Evolutionary conservation across 495 filamentous ascomycete species (phyloP), one percentile per base, ranked within the genome.

Genomic region (Cairneyella variabilis): DNA sequence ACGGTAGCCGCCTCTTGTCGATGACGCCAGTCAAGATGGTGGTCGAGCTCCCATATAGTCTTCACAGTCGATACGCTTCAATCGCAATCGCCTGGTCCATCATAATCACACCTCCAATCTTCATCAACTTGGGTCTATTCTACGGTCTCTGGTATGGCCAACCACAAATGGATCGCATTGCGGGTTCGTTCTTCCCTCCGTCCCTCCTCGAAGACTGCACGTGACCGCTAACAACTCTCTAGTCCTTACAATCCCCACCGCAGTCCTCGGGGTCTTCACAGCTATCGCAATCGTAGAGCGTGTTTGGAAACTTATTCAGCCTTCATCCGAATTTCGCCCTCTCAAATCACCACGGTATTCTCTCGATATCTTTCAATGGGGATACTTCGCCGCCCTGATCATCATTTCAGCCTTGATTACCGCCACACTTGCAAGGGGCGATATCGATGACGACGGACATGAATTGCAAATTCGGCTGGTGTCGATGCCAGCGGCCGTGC

Each of bases 351-450:
- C 22, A 9, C 43, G 56, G 2, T 50, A 39, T 21, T 43, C 41
- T 12, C 40, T 58, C 17, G 56, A 58, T 39, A 47, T 58, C 43
- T 58, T 58, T 25, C 56, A 58, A 25, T 58, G 56, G 56, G 56
- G 56, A 7, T 58, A 58, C 26, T 58, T 58, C 38, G 42, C 21
- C 21, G 49, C 56, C 16, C 27, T 58, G 9, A 48, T 58, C 22
- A 12, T 58, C 1, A 58, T 58, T 26, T 58, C 56, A 1, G 56
- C 50, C 7, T 51, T 58, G 21, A 58, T 58, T n/a, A 44, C 16
- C 27, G 23, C 41, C 14, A 50, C 56, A 9, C 50, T 58, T 21
- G 56, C 50, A 22, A 48, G 50, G 30, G 56, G 56, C 3, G 50
- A 58, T 41, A 21, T 11, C 14, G 56, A 58, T 30, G 10, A 58